Percentiles rank a stretch among this genome's conserved stretches.
These are phyloP conservation scores for Pseudoturritis turrita DNA, from an alignment of 345 rosid species.

Conservation along the genomic window DNA sequence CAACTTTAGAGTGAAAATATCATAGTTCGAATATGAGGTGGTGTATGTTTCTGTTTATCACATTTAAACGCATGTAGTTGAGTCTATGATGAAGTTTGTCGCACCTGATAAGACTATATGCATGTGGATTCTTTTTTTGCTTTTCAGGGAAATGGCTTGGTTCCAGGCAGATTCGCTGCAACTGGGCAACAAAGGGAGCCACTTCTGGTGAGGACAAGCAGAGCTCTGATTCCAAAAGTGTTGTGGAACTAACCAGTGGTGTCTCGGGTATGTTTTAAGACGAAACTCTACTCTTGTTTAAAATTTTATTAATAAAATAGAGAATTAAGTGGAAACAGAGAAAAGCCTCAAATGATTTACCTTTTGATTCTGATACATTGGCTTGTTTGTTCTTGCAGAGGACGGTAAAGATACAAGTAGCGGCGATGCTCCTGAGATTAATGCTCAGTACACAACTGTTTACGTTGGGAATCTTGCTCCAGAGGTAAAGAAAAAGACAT, in stretches of 20 bases:
- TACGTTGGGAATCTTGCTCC: constrained; percentile 49
- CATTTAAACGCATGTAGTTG: neutral
- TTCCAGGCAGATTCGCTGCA: constrained; percentile 86
- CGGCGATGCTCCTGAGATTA: constrained; percentile 45
- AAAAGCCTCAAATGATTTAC: neutral
- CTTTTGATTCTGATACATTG: neutral
- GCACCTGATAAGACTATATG: neutral
- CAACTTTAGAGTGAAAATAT: neutral
- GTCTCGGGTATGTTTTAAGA: constrained; percentile 54
- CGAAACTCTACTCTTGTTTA: neutral
- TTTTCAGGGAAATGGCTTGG: constrained; percentile 90
- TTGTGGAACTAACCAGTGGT: constrained; percentile 74
- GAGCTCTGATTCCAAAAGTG: constrained; percentile 68
- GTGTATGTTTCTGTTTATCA: neutral
- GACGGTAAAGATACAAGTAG: constrained; percentile 36
- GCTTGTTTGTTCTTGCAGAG: constrained; percentile 21
- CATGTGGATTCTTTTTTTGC: neutral
- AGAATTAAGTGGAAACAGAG: neutral
- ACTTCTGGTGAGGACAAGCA: constrained; percentile 59
- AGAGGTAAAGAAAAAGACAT: constrained; percentile 27
- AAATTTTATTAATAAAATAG: neutral
- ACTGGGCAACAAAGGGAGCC: constrained; percentile 94
- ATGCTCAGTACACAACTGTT: constrained; percentile 46
- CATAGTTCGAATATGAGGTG: neutral
- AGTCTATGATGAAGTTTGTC: neutral